phyloP scores from a whole-genome alignment of 176 grass and related monocot species.

The Carex parvula region DNA sequence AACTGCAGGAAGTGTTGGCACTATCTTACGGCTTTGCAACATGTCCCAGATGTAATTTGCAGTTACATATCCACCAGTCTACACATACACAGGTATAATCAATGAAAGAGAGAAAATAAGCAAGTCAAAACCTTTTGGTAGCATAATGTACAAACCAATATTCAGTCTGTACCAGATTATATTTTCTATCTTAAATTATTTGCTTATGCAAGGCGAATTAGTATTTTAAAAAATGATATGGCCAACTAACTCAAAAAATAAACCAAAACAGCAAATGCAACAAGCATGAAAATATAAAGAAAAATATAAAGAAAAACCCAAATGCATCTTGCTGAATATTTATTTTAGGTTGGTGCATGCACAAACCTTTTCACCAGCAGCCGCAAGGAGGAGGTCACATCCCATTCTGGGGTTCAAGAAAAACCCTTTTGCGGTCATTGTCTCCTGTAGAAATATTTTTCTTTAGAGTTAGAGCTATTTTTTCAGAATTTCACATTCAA shows the following conservation, averaged over 20 bases:
- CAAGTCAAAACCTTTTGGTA: slow-evolving; percentile 15
- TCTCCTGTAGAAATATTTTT: slow-evolving; percentile 59
- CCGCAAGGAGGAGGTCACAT: slow-evolving; percentile 71
- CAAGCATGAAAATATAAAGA: background rate
- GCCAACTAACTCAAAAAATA: background rate
- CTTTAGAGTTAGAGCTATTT: background rate
- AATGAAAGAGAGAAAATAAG: background rate
- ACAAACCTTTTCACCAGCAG: slow-evolving; percentile 76
- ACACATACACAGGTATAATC: slow-evolving; percentile 24
- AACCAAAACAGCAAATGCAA: background rate
- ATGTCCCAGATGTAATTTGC: slow-evolving; percentile 96
- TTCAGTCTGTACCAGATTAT: slow-evolving; percentile 16
- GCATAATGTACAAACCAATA: slow-evolving; percentile 13
- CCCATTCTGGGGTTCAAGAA: slow-evolving; percentile 89
- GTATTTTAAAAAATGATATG: background rate
- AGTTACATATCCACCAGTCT: slow-evolving; percentile 86
- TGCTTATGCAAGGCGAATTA: background rate
- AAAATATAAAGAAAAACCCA: too few species aligned
- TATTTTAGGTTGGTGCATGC: background rate
- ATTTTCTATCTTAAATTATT: background rate
- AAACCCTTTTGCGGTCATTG: slow-evolving; percentile 61
- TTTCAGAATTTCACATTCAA: slow-evolving; percentile 22
- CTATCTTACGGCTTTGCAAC: slow-evolving; percentile 65
- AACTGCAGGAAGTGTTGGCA: slow-evolving; percentile 64
- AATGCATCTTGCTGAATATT: background rate